Base-by-base conservation (phyloP, 768 basidiomycete species). In the Brasilioporus rufonigricans region DNA sequence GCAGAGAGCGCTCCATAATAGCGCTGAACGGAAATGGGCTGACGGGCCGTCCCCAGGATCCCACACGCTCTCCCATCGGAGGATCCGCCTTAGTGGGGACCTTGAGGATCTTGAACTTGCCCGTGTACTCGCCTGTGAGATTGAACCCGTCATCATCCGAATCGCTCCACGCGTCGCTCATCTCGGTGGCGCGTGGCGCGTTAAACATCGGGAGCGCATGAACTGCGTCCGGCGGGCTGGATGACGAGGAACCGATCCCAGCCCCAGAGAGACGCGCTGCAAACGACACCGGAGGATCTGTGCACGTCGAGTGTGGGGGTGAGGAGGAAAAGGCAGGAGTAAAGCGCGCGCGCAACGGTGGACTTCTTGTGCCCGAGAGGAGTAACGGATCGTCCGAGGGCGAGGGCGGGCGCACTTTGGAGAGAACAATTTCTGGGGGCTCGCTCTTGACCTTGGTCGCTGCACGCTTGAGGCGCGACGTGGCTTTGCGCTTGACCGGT, bases 371-470 rank as follows among this genome's bases (percentile, higher is more conserved):
- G 41, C 62, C 82, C 43, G 76, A 78, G 27, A 91, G 74, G 2
- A 91, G 72, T 0, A 91, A 67, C 0, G 89, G 89, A 61, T 91
- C 89, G 35, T 91, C 89, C 1, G 81, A 81, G 3, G 89, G 89
- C 50, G 86, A 88, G 0, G 87, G 76, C 1, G 89, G 90, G 9
- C 86, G 83, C 61, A 83, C 84, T 14, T 65, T 74, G 45, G 66
- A 76, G 27, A 87, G 69, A 61, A 88, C 81, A 58, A 89, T 74
- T 18, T 81, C 80, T 0, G 87, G 87, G 5, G 80, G 77, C 61
- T 91, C 88, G 53, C 74, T 80, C 77, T 91, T 91, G 54, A 83
- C 62, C 13, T 59, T 60, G 24, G 48, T 44, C 2, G 52, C 19
- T 33, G 56, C 1, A 2, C 56, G 58, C 62, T 70, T 67, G 57